Percentiles rank a stretch among this genome's conserved stretches.
Conservation (phyloP, 768 basidiomycete genomes). For the Hericium coralloides region DNA sequence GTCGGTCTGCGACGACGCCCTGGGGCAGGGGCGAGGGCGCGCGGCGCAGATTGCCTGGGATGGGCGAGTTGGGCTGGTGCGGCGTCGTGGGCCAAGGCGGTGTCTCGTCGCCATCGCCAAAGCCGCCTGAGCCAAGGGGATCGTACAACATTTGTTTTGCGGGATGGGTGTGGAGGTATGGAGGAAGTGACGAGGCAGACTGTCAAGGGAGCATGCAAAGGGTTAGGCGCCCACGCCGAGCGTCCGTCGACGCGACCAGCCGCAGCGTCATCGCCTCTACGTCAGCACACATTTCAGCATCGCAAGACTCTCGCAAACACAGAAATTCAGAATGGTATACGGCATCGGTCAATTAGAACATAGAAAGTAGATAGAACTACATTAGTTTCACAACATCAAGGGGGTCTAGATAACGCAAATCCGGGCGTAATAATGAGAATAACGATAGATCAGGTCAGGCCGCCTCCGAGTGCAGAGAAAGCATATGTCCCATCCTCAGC, state of each 20-base stretch:
- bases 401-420: not conserved
- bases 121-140: slow-evolving; percentile 53
- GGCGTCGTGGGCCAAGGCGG: slow-evolving; percentile 82
- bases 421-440: not conserved
- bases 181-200: not conserved
- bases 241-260: not conserved
- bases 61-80: slow-evolving; percentile 58
- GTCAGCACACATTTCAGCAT: not conserved
- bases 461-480: slow-evolving; percentile 38
- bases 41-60: slow-evolving; percentile 56
- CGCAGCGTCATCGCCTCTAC: not conserved
- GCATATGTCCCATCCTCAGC: slow-evolving; percentile 93
- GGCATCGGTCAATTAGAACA: not conserved
- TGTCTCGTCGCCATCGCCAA: slow-evolving; percentile 33
- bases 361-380: no score
- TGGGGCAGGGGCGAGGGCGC: slow-evolving; percentile 38
- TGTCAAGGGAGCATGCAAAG: not conserved
- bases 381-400: no score
- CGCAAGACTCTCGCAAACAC: not conserved
- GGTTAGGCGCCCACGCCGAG: not conserved
- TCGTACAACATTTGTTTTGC: slow-evolving; percentile 47
- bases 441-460: not conserved
- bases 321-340: no score
- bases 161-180: not conserved
- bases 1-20: slow-evolving; percentile 34